These are phyloP conservation scores for Kregervanrija delftensis DNA, from an alignment of 805 yeast genomes.

Conservation along the genomic window DNA sequence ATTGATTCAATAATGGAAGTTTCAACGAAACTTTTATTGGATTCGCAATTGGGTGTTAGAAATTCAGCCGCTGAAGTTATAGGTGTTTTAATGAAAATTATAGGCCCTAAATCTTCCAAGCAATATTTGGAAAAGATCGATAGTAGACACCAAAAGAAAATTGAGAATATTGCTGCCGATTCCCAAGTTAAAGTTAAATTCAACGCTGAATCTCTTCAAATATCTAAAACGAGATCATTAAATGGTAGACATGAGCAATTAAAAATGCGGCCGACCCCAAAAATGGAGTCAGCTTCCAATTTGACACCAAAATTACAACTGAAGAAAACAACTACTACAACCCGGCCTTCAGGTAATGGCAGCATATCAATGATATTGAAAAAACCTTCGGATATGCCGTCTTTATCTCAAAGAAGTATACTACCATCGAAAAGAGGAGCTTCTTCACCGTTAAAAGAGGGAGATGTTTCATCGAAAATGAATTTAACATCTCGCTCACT, in stretches of 20 bases:
- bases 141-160: constrained; percentile 57
- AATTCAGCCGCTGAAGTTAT: constrained; percentile 68
- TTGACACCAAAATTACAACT: too few relatives aligned
- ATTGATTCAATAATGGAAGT: constrained; percentile 49
- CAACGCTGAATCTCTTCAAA: neutral
- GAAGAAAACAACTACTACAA: too few relatives aligned
- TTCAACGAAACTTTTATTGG: constrained; percentile 61
- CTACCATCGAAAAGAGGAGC: constrained; percentile 67
- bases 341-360: neutral
- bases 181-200: constrained; percentile 47
- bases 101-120: constrained; percentile 64
- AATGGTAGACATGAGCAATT: neutral
- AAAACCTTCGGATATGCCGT: constrained; percentile 5
- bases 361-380: neutral
- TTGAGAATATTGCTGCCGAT: constrained; percentile 47
- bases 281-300: too few relatives aligned
- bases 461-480: constrained; percentile 14
- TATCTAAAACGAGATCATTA: neutral
- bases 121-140: constrained; percentile 64
- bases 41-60: constrained; percentile 80
- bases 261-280: neutral
- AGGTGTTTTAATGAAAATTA: constrained; percentile 77
- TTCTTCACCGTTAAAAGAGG: constrained; percentile 55
- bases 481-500: constrained; percentile 23
- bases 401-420: constrained; percentile 10